Evolutionary conservation across 2,329 filamentous ascomycete genomes (phyloP).

Genomic region (Penicillium sumatraense): DNA sequence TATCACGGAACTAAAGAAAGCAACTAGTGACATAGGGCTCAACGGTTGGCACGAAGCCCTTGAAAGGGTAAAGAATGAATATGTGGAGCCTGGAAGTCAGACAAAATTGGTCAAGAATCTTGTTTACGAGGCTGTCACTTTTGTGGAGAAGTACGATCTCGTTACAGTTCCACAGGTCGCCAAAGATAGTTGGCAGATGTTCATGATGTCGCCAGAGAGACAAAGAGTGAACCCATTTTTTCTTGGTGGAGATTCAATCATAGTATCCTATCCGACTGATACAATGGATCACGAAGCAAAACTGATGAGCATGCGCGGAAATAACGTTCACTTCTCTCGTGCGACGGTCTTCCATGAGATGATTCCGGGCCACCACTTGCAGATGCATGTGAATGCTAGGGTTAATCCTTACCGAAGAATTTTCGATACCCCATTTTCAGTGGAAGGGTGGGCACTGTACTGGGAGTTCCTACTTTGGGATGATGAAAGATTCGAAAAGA

Average conservation of each 20-base stretch:
- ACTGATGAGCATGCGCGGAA: slow-evolving; percentile 64
- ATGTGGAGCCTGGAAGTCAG: slow-evolving; percentile 60
- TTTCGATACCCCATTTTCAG: slow-evolving; percentile 63
- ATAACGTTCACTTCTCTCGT: slow-evolving; percentile 61
- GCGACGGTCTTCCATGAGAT: slow-evolving; percentile 67
- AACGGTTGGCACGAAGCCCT: slow-evolving; percentile 59
- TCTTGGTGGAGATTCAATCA: slow-evolving; percentile 59
- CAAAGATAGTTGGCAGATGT: slow-evolving; percentile 59
- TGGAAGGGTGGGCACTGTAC: slow-evolving; percentile 66
- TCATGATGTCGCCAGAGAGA: slow-evolving; percentile 59
- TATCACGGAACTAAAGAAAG: slow-evolving; percentile 58
- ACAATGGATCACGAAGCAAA: slow-evolving; percentile 53
- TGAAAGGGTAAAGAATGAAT: slow-evolving; percentile 60
- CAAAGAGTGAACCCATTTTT: slow-evolving; percentile 66
- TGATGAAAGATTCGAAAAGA: slow-evolving; percentile 55
- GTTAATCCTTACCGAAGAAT: slow-evolving; percentile 55
- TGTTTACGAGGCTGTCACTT: slow-evolving; percentile 56
- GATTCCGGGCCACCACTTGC: slow-evolving; percentile 55
- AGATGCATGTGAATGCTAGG: slow-evolving; percentile 55
- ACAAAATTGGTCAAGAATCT: slow-evolving; percentile 57
- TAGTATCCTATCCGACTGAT: slow-evolving; percentile 59
- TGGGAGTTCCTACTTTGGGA: slow-evolving; percentile 66
- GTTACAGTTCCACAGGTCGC: slow-evolving; percentile 61
- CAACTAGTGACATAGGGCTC: slow-evolving; percentile 55
- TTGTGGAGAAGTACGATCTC: slow-evolving; percentile 59